Percentiles rank a stretch among this genome's conserved stretches.
These are phyloP conservation scores for Akanthomyces lecanii DNA, from an alignment of 2,329 filamentous ascomycete species.

Conservation along the genomic window DNA sequence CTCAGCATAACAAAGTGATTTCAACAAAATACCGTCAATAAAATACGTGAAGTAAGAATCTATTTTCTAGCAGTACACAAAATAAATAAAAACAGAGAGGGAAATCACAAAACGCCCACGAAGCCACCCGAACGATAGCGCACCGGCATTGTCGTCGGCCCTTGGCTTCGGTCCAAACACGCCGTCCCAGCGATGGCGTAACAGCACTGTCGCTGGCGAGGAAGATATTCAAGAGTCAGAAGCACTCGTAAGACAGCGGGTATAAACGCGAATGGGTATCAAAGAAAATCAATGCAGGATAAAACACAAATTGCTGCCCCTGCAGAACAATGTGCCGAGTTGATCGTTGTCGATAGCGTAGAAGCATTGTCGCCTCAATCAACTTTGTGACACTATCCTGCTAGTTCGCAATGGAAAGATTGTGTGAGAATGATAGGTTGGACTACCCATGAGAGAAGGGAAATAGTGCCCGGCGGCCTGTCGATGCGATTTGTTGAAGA, in stretches of 20 bases:
- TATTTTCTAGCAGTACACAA: not conserved
- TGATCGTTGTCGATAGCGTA: slow-evolving; percentile 43
- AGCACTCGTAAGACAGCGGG: slow-evolving; percentile 40
- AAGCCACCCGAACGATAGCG: slow-evolving; percentile 48
- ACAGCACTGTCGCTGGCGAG: slow-evolving; percentile 53
- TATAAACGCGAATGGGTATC: slow-evolving; percentile 45
- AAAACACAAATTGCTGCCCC: not conserved
- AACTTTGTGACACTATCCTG: not conserved
- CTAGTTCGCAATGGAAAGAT: not conserved
- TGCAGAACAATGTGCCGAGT: not conserved
- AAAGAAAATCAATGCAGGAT: slow-evolving; percentile 28
- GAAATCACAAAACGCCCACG: slow-evolving; percentile 40
- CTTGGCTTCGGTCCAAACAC: slow-evolving; percentile 45
- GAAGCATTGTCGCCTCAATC: slow-evolving; percentile 46
- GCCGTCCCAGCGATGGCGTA: slow-evolving; percentile 55
- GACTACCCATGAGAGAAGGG: slow-evolving; percentile 26
- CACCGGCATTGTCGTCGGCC: slow-evolving; percentile 48
- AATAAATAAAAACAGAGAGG: not conserved
- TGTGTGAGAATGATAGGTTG: slow-evolving; percentile 33
- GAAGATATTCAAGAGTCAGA: slow-evolving; percentile 21
- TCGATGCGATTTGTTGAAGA: slow-evolving; percentile 29
- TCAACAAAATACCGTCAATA: not conserved
- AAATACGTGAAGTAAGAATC: not conserved
- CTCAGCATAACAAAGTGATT: not conserved
- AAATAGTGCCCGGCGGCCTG: slow-evolving; percentile 12